phyloP scores from a whole-genome alignment of 164 flowering plant genomes.

The Vitis cinerea region DNA sequence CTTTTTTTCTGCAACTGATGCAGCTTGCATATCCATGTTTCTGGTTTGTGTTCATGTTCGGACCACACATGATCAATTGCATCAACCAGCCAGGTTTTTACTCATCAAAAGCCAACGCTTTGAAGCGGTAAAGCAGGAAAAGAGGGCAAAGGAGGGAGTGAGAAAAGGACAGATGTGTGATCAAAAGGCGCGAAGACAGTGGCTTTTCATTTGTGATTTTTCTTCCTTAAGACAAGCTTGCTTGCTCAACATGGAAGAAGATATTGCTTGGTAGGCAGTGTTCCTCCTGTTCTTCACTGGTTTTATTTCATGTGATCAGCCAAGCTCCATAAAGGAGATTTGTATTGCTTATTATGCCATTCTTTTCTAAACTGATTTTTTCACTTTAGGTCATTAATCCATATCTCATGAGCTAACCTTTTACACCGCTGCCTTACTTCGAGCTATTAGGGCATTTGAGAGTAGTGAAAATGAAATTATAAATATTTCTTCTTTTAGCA shows the following conservation, averaged over 20 bases:
- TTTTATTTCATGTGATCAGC: background rate
- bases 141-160: too few relatives aligned
- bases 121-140: slow-evolving; percentile 4
- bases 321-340: background rate
- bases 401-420: background rate
- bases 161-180: background rate
- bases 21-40: slow-evolving; percentile 71
- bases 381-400: background rate
- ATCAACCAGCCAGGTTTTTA: slow-evolving; percentile 81
- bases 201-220: slow-evolving; percentile 1
- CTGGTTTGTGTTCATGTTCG: slow-evolving; percentile 59
- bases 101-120: slow-evolving; percentile 47
- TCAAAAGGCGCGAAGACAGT: background rate
- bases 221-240: slow-evolving; percentile 17
- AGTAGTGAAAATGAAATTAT: background rate
- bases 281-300: background rate
- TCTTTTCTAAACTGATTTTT: slow-evolving; percentile 3
- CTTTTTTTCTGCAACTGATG: slow-evolving; percentile 46
- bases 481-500: too few relatives aligned
- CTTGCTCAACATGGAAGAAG: slow-evolving; percentile 6
- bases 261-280: background rate
- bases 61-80: slow-evolving; percentile 47
- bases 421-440: background rate
- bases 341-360: slow-evolving; percentile 1
- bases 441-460: background rate